These are phyloP conservation scores for Nakaseomyces sp. DNA, from an alignment of 1,139 yeast genomes.

Conservation along the genomic window DNA sequence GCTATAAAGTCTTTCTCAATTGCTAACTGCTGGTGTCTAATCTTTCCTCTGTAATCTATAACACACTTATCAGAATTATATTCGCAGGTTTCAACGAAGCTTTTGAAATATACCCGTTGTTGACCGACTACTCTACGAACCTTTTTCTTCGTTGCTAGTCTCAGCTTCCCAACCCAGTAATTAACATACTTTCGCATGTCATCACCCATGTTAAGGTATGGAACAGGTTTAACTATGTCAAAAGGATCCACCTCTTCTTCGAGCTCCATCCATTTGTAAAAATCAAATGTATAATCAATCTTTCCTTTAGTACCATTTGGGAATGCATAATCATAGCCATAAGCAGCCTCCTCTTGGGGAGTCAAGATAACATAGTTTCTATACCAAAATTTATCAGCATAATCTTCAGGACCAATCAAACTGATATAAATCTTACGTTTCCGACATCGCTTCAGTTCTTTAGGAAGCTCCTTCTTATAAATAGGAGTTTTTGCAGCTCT, in stretches of 20 bases:
- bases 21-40: background rate
- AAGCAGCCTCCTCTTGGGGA: background rate
- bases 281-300: background rate
- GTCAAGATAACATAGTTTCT: background rate
- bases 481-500: background rate
- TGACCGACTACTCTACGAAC: background rate
- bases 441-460: background rate
- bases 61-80: background rate
- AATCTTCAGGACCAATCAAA: background rate
- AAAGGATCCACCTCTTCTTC: background rate
- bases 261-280: background rate
- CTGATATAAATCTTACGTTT: background rate
- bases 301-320: background rate
- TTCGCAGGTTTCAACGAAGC: background rate
- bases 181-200: background rate
- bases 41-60: background rate
- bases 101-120: background rate
- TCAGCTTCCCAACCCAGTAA: background rate
- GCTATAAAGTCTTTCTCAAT: background rate
- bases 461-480: constrained; percentile 2
- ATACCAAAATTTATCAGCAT: background rate
- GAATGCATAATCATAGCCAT: background rate
- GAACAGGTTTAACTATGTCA: background rate
- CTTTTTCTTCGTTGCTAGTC: background rate
- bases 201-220: background rate